Evolutionary conservation across 306 rosid species (phyloP).

Genomic region (Lathyrus tuberosus): DNA sequence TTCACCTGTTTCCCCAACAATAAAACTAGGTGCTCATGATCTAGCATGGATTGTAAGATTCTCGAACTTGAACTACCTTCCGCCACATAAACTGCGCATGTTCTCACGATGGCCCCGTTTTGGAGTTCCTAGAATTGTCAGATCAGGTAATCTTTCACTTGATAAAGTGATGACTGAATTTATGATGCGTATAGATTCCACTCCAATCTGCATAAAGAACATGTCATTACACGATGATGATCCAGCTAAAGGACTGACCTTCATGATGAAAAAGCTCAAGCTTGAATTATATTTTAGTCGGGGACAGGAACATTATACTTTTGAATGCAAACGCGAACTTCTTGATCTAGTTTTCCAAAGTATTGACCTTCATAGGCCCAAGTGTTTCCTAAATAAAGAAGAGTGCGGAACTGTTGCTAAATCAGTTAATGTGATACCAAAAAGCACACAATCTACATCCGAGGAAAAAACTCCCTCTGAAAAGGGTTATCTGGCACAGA

Average conservation of each 20-base stretch:
- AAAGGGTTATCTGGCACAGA: constrained; percentile 49
- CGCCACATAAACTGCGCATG: constrained; percentile 89
- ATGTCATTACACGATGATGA: constrained; percentile 85
- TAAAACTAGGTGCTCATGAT: constrained; percentile 89
- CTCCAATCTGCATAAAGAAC: constrained; percentile 75
- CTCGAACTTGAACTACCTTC: constrained; percentile 58
- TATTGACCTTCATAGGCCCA: constrained; percentile 80
- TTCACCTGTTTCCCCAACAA: constrained; percentile 55
- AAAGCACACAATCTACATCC: constrained; percentile 63
- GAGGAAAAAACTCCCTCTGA: constrained; percentile 2
- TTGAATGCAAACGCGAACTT: constrained; percentile 75
- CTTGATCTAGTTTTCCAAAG: constrained; percentile 86
- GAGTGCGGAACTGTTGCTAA: constrained; percentile 62
- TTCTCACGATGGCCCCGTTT: constrained; percentile 95
- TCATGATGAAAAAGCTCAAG: constrained; percentile 71
- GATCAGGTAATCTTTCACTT: constrained; percentile 90
- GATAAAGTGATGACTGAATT: constrained; percentile 97
- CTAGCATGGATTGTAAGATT: constrained; percentile 79
- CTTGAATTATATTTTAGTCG: constrained; percentile 69
- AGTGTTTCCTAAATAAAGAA: constrained; percentile 59
- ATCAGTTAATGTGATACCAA: constrained; percentile 61
- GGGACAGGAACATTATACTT: constrained; percentile 77
- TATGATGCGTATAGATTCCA: constrained; percentile 76
- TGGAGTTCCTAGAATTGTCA: constrained; percentile 70
- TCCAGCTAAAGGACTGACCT: constrained; percentile 87